Conservation (phyloP, 352 stramenopile genomes). For the Pythium oligandrum region DNA sequence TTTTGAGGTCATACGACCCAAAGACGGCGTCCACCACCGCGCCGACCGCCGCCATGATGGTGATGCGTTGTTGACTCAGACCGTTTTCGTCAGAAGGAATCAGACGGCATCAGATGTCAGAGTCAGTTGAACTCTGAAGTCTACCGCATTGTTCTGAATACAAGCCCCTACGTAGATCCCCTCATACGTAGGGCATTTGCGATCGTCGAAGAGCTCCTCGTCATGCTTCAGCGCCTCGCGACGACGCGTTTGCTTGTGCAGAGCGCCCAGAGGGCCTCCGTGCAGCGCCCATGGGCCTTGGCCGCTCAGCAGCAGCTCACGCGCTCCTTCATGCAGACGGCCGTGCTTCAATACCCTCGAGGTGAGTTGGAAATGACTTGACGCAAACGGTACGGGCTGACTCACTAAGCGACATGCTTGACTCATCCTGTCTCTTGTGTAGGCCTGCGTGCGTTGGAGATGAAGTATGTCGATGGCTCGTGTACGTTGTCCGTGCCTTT, state of each 20-base stretch:
- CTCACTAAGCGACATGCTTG: neutral
- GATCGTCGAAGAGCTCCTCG: constrained; percentile 12
- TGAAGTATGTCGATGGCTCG: constrained; percentile 76
- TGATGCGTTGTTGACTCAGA: neutral
- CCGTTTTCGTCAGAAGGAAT: neutral
- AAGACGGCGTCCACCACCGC: constrained; percentile 74
- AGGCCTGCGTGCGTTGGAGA: constrained; percentile 44
- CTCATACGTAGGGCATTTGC: neutral
- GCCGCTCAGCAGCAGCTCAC: constrained; percentile 6
- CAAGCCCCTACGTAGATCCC: neutral
- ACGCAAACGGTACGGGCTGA: neutral
- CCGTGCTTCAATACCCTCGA: constrained; percentile 11
- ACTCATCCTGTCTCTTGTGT: neutral
- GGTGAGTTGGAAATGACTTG: constrained; percentile 1
- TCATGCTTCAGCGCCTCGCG: too few species aligned
- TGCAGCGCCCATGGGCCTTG: too few species aligned
- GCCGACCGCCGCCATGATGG: constrained; percentile 42
- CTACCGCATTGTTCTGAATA: constrained; percentile 8
- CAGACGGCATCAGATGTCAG: neutral
- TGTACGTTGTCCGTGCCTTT: constrained; percentile 72
- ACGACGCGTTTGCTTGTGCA: neutral
- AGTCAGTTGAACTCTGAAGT: neutral
- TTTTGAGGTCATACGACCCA: constrained; percentile 82
- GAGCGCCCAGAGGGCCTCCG: neutral
- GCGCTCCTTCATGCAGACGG: constrained; percentile 17